Evolutionary conservation across 805 yeast species (phyloP).

Genomic region (Pichia nanzhaoensis): DNA sequence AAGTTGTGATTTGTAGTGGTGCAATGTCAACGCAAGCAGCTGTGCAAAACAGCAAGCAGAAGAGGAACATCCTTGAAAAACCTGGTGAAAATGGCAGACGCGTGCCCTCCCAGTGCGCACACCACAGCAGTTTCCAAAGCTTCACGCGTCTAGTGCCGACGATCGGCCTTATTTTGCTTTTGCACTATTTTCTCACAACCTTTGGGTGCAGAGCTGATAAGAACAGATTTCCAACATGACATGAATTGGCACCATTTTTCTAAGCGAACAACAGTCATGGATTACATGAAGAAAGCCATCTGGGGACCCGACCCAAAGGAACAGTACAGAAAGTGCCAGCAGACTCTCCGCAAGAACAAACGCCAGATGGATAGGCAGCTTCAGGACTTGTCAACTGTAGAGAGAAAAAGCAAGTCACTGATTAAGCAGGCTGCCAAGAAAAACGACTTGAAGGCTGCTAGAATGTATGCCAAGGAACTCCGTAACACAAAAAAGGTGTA

Average conservation of each 20-base stretch:
- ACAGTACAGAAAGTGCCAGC: slow-evolving; percentile 73
- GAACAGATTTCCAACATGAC: no score
- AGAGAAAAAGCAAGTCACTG: slow-evolving; percentile 69
- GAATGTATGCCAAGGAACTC: slow-evolving; percentile 75
- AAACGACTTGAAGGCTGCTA: slow-evolving; percentile 69
- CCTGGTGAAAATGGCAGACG: no score
- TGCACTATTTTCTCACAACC: no score
- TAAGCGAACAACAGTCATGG: slow-evolving; percentile 51
- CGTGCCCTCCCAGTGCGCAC: no score
- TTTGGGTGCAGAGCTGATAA: no score
- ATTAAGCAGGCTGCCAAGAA: slow-evolving; percentile 71
- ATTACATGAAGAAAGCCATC: slow-evolving; percentile 73
- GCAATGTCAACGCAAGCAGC: no score
- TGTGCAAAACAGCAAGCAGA: no score
- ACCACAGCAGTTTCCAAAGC: no score
- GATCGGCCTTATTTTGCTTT: no score
- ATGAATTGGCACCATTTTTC: no score
- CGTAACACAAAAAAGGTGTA: slow-evolving; percentile 68
- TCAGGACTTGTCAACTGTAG: slow-evolving; percentile 47
- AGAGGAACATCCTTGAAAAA: no score
- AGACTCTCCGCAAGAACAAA: slow-evolving; percentile 73
- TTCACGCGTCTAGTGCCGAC: no score
- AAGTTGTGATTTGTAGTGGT: not conserved
- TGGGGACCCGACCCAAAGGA: slow-evolving; percentile 98
- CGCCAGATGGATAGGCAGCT: slow-evolving; percentile 80